Base-by-base conservation (phyloP, 768 basidiomycete genomes). In the Asterophora lycoperdoides region DNA sequence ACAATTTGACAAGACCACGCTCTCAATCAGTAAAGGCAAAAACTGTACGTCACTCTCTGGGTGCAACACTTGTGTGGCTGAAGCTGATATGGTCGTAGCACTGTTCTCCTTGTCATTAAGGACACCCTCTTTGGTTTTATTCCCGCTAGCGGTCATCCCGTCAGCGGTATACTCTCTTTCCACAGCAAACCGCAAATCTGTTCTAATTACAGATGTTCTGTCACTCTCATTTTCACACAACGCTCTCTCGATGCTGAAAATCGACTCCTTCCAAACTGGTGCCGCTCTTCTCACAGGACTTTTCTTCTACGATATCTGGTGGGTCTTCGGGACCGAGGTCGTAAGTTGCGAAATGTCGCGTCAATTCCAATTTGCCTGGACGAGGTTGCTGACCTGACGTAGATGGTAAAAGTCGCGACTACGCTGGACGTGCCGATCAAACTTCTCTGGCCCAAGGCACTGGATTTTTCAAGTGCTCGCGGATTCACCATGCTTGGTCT, bases 331-430 rank as follows among this genome's bases (percentile, higher is more conserved):
- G 15, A 88, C 87, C 0, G 78, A 83, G 59, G 89, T 92, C 67
- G 89, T 89, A 64, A 63, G 86, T 72, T 9, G 1, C 32, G n/a
- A 10, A 29, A 2, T 4, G 1, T 36, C 8, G 13, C 13, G 8
- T 18, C 1, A 19, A 19, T 28, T 19, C n/a, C n/a, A n/a, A n/a
- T n/a, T n/a, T 30, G 10, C 14, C 8, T 9, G 14, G 14, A 28
- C 5, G 14, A 26, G 28, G 23, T 35, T 9, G 14, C 5, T 34
- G 30, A 14, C 19, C 10, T 17, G 37, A 49, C 8, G 5, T 14
- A 92, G 89, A 97, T 97, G 94, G 84, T 95, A 18, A 83, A 83
- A 56, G 95, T 98, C 1, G 95, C 95, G 1, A 93, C 86, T 17
- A 80, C 75, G 34, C 77, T 97, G 29, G 92, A 98, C 58, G 83